Conservation (phyloP, 78 protist genomes). For the Dictyostelium purpureum region DNA sequence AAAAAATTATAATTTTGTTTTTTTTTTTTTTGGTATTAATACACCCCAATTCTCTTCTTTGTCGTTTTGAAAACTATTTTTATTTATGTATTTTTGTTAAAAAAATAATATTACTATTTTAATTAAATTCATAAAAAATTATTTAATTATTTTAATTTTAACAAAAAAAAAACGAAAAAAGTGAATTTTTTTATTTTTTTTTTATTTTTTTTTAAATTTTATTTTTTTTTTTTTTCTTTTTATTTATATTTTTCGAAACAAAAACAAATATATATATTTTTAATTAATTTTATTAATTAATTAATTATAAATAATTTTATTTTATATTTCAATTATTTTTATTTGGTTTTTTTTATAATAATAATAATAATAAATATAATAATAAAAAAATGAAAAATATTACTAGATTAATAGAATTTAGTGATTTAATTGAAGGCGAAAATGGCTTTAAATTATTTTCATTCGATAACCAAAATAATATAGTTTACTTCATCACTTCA, state of each 20-base stretch:
- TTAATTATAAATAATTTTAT: background rate
- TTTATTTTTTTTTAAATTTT: background rate
- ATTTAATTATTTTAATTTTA: background rate
- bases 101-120: no score
- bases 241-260: no score
- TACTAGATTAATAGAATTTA: constrained; percentile 36
- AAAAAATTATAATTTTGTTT: no score
- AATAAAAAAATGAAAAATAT: constrained; percentile 55
- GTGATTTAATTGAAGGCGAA: background rate
- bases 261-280: background rate
- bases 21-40: no score
- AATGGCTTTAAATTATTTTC: constrained; percentile 24
- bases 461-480: constrained; percentile 20
- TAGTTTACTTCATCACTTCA: constrained; percentile 3
- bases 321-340: no score
- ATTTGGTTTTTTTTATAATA: no score
- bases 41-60: no score
- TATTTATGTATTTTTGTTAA: no score
- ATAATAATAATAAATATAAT: no score
- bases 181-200: background rate
- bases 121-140: background rate
- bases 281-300: background rate
- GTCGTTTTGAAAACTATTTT: no score
- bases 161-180: background rate
- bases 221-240: background rate